Conservation (phyloP, 2,329 filamentous ascomycete species). For the Sphaerulina vaccinii region DNA sequence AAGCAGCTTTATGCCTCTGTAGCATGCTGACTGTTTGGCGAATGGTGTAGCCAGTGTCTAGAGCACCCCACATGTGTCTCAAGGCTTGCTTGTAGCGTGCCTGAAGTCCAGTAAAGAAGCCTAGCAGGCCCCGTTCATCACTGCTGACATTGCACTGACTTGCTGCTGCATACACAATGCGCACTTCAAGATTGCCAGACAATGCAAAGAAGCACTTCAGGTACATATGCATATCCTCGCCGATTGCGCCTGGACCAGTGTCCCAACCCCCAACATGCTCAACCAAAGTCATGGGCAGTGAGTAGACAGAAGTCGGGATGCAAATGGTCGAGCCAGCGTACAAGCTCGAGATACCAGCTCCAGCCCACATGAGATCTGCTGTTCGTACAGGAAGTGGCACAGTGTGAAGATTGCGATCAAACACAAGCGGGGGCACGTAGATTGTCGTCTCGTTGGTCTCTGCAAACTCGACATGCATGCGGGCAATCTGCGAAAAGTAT, state of each 20-base stretch:
- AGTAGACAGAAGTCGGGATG: constrained; percentile 73
- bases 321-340: constrained; percentile 63
- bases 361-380: constrained; percentile 70
- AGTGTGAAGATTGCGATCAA: constrained; percentile 69
- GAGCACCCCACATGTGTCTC: constrained; percentile 73
- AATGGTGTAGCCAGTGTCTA: constrained; percentile 67
- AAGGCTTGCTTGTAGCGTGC: constrained; percentile 71
- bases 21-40: constrained; percentile 37
- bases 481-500: constrained; percentile 65
- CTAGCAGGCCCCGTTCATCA: constrained; percentile 54
- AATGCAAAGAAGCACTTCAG: constrained; percentile 75
- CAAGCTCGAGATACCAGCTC: constrained; percentile 67
- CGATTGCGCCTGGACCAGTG: constrained; percentile 67
- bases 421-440: constrained; percentile 70
- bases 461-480: constrained; percentile 60
- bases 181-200: constrained; percentile 65
- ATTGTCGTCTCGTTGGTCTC: constrained; percentile 62
- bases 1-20: constrained; percentile 24
- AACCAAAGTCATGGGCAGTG: constrained; percentile 63
- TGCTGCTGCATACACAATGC: constrained; percentile 65
- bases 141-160: constrained; percentile 71
- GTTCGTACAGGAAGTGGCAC: constrained; percentile 68
- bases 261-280: constrained; percentile 73
- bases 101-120: constrained; percentile 57
- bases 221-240: constrained; percentile 76